Evolutionary conservation across 441 rosid genomes (phyloP).

Genomic region (Adansonia madagascariensis): DNA sequence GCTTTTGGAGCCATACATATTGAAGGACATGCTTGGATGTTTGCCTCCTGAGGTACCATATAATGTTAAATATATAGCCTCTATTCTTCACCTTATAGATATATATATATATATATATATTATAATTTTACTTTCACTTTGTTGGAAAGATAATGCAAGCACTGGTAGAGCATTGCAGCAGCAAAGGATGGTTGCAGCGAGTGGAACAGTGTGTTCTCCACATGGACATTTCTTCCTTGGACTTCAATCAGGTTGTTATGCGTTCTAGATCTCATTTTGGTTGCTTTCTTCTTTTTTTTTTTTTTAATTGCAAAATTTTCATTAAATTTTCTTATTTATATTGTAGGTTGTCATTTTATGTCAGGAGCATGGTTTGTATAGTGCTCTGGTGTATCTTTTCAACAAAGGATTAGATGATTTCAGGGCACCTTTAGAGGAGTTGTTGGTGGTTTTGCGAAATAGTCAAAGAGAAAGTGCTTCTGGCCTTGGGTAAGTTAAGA

Average conservation of each 20-base stretch:
- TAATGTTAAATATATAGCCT: conserved; percentile 29
- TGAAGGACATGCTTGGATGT: conserved; percentile 97
- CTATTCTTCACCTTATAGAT: conserved; percentile 19
- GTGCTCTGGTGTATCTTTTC: conserved; percentile 95
- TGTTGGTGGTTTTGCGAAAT: conserved; percentile 70
- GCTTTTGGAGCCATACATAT: conserved; percentile 97
- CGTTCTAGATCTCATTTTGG: conserved; percentile 25
- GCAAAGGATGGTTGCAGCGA: conserved; percentile 97
- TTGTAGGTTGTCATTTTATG: conserved; percentile 90
- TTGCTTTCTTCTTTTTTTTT: conserved; percentile 32
- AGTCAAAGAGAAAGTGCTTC: conserved; percentile 67
- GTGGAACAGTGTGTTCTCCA: conserved; percentile 99
- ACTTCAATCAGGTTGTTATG: conserved; percentile 86
- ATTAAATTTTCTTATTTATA: conserved; percentile 27
- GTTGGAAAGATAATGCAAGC: conserved; percentile 91
- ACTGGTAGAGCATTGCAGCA: conserved; percentile 93
- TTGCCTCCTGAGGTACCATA: conserved; percentile 94
- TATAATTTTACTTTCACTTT: conserved; percentile 23
- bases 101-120: background rate
- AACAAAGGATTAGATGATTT: conserved; percentile 97
- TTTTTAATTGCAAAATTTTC: conserved; percentile 17
- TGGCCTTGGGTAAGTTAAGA: conserved; percentile 75
- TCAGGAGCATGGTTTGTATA: conserved; percentile 95
- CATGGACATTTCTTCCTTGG: conserved; percentile 98
- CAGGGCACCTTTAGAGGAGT: conserved; percentile 93